Base-by-base conservation (phyloP, 148 eudicot species). In the Euryodendron excelsum region DNA sequence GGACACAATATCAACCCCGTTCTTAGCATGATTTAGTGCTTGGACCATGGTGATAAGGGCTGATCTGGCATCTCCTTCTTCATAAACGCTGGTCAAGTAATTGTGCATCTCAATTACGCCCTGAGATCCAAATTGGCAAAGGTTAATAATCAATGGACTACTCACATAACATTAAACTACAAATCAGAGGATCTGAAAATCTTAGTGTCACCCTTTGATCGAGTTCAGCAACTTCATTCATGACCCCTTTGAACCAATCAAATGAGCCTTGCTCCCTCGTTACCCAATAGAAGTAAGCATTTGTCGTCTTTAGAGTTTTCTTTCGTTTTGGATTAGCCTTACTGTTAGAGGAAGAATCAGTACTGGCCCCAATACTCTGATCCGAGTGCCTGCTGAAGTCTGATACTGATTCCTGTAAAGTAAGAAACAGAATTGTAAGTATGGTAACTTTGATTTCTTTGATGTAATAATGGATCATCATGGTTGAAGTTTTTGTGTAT, bases 81-180 rank as follows among this genome's bases (percentile, higher is more conserved):
- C 99, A 33, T 96, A 96, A 27, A 93, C 99, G 73, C 99, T 92
- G 41, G 97, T 96, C 84, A 93, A 83, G 84, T 96, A 91, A 77
- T 96, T 96, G 78, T 96, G 99, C 99, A 96, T 93, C 84, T 96
- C 99, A 67, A 96, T 93, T 11, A 96, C 91, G 50, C 98, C 97
- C 99, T 96, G 84, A 50, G 68, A 58, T 62, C 59, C 36, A 62
- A 59, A 80, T 37, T 39, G 12, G 53, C 34, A 47, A 70, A 36
- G 33, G 33, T 66, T 33, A 39, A 74, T 73, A 73, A 44, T 47
- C 17, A 66, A 41, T 13, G 1, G 15, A 33, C 5, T 39, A 33
- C 5, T 39, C 27, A 25, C 39, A 4, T 37, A 45, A 80, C 1
- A 55, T 0, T 79, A 4, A 41, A 59, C 58, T 36, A 33, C 21